These are phyloP conservation scores for Myxozyma sirexii DNA, from an alignment of 805 yeast genomes.

Conservation along the genomic window DNA sequence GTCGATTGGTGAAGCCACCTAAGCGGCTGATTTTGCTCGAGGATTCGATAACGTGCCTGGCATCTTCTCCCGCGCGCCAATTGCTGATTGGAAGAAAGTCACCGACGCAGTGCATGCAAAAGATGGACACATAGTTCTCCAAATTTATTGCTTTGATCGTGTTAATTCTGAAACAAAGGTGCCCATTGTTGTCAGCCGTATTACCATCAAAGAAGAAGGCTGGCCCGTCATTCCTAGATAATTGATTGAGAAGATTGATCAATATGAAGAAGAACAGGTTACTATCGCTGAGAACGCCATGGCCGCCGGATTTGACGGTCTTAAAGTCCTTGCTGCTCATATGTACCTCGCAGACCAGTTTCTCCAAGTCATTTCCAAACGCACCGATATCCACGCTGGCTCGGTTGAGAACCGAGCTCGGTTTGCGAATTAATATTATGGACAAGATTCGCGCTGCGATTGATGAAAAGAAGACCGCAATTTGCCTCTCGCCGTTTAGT, in stretches of 20 bases:
- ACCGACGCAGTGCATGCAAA: slow-evolving; percentile 52
- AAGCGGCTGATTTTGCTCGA: slow-evolving; percentile 49
- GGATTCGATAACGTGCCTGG: slow-evolving; percentile 45
- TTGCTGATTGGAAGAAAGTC: slow-evolving; percentile 74
- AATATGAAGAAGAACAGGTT: slow-evolving; percentile 50
- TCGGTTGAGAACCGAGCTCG: slow-evolving; percentile 58
- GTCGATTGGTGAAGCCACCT: slow-evolving; percentile 62
- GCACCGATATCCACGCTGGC: slow-evolving; percentile 70
- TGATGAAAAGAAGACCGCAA: slow-evolving; percentile 49
- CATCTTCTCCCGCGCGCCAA: slow-evolving; percentile 73
- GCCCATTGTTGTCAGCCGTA: slow-evolving; percentile 46
- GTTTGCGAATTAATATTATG: slow-evolving; percentile 55
- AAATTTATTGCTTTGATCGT: slow-evolving; percentile 54
- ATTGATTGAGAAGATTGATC: slow-evolving; percentile 49
- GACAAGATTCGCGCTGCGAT: slow-evolving; percentile 55
- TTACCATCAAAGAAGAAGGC: slow-evolving; percentile 24
- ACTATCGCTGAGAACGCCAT: slow-evolving; percentile 57
- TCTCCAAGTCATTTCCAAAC: slow-evolving; percentile 47
- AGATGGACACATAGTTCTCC: slow-evolving; percentile 46
- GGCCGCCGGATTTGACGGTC: slow-evolving; percentile 61
- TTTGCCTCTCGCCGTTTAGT: slow-evolving; percentile 49
- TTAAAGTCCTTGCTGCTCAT: slow-evolving; percentile 67
- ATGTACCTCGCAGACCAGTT: slow-evolving; percentile 59
- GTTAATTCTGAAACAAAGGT: slow-evolving; percentile 39
- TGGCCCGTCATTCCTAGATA: not conserved